These are phyloP conservation scores for Pleoardoris graminearum DNA, from an alignment of 2,329 filamentous ascomycete species.

Conservation along the genomic window DNA sequence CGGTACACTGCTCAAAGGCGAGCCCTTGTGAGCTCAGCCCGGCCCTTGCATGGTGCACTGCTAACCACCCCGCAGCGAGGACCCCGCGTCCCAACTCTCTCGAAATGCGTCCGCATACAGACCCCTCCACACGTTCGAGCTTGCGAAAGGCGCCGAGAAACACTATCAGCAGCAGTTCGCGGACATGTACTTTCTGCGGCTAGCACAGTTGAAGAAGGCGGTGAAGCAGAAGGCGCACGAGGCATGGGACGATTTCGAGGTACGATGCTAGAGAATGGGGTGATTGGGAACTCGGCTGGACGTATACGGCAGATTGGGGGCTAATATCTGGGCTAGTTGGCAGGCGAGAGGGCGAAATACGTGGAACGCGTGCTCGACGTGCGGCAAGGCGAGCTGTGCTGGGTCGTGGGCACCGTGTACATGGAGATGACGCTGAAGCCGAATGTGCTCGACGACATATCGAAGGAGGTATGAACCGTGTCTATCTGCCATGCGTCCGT, in stretches of 20 bases:
- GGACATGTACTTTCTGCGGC: conserved; percentile 94
- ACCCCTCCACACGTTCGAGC: conserved; percentile 72
- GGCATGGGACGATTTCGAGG: conserved; percentile 74
- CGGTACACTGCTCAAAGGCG: conserved; percentile 30
- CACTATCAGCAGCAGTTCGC: conserved; percentile 95
- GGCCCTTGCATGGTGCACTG: background rate
- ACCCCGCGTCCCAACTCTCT: conserved; percentile 25
- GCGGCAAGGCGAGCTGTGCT: conserved; percentile 91
- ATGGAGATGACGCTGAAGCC: conserved; percentile 98
- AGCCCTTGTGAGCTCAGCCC: conserved; percentile 32
- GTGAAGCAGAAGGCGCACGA: conserved; percentile 74
- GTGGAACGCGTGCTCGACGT: conserved; percentile 94
- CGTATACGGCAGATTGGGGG: background rate
- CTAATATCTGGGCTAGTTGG: conserved; percentile 55
- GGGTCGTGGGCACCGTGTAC: conserved; percentile 92
- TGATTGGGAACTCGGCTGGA: too few relatives aligned
- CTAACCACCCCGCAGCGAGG: conserved; percentile 28
- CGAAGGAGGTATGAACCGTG: conserved; percentile 71
- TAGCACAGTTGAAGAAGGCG: conserved; percentile 82
- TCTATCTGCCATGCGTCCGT: background rate
- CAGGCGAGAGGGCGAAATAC: conserved; percentile 71
- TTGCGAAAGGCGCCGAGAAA: conserved; percentile 64
- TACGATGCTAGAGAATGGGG: conserved; percentile 45
- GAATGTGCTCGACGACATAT: conserved; percentile 91
- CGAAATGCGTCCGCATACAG: conserved; percentile 64